Evolutionary conservation across 345 rosid species (phyloP).

Genomic region (Pelargonium nanum): DNA sequence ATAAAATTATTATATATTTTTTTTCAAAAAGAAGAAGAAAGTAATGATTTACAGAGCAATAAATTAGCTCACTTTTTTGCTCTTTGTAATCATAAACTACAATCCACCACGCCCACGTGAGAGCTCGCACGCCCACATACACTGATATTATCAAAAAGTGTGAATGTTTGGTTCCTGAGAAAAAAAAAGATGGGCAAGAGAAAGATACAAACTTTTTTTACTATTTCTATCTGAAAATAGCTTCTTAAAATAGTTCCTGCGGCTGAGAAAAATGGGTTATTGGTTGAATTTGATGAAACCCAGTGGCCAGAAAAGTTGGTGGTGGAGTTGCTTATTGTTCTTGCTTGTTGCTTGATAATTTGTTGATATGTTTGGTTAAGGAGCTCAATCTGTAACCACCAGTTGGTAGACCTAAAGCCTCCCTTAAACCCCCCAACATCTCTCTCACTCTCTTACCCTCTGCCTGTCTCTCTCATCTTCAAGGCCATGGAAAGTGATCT

Average conservation of each 20-base stretch:
- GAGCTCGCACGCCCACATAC: conserved; percentile 1
- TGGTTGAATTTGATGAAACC: conserved; percentile 20
- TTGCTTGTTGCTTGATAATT: conserved; percentile 6
- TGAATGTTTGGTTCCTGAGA: background rate
- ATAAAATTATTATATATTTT: conserved; percentile 1
- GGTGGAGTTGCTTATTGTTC: conserved; percentile 22
- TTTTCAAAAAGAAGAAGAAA: conserved; percentile 11
- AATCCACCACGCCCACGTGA: conserved; percentile 44
- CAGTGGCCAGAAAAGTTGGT: conserved; percentile 20
- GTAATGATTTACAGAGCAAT: conserved; percentile 14
- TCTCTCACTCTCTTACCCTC: conserved; percentile 8
- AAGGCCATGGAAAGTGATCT: conserved; percentile 17
- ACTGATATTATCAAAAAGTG: background rate
- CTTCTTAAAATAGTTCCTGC: background rate
- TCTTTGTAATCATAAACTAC: conserved; percentile 33
- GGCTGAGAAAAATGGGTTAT: conserved; percentile 12
- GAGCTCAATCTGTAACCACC: conserved; percentile 71
- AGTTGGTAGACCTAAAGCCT: conserved; percentile 96
- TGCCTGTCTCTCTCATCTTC: conserved; percentile 35
- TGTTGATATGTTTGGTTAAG: conserved; percentile 39
- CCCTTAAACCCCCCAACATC: conserved; percentile 7
- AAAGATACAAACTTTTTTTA: background rate
- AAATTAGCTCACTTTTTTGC: conserved; percentile 21
- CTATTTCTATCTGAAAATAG: conserved; percentile 7
- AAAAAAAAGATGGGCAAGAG: background rate